Evolutionary conservation across 208 protist genomes (phyloP).

Genomic region (Angomonas ambiguus): DNA sequence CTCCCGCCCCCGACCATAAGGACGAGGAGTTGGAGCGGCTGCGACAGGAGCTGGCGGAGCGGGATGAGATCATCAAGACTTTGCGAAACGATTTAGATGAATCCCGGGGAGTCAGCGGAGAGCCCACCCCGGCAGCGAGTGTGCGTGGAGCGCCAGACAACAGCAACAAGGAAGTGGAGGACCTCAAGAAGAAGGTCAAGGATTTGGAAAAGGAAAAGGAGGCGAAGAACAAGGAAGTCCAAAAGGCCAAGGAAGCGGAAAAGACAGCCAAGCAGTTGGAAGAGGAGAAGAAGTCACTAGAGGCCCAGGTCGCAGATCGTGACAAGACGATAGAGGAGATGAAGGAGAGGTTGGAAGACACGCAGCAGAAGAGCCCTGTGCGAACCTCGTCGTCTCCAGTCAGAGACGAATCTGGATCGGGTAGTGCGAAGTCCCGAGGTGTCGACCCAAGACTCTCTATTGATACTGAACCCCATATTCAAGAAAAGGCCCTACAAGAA

Average conservation of each 20-base stretch:
- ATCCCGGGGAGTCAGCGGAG: not conserved
- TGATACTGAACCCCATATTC: not conserved
- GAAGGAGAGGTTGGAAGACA: not conserved
- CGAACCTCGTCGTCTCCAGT: not conserved
- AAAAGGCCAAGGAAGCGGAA: constrained; percentile 2
- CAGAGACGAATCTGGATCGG: not conserved
- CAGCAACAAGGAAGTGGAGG: constrained; percentile 2
- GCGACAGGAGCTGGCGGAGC: not conserved
- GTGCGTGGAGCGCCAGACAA: not conserved
- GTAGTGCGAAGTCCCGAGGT: not conserved
- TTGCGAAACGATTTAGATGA: not conserved
- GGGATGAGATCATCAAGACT: not conserved
- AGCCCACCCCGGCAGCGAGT: not conserved
- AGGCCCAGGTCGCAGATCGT: not conserved
- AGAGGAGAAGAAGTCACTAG: not conserved
- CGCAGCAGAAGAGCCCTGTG: not conserved
- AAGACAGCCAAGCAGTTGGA: not conserved
- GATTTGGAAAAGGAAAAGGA: constrained; percentile 14
- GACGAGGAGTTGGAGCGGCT: constrained; percentile 1
- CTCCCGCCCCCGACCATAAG: not conserved
- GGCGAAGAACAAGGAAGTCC: not conserved
- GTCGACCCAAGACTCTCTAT: not conserved
- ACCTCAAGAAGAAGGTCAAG: constrained; percentile 6
- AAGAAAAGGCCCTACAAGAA: constrained; percentile 17
- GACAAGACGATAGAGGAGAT: constrained; percentile 7